Evolutionary conservation across 257 asterid genomes (phyloP).

Genomic region (Primulina huaijiensis): DNA sequence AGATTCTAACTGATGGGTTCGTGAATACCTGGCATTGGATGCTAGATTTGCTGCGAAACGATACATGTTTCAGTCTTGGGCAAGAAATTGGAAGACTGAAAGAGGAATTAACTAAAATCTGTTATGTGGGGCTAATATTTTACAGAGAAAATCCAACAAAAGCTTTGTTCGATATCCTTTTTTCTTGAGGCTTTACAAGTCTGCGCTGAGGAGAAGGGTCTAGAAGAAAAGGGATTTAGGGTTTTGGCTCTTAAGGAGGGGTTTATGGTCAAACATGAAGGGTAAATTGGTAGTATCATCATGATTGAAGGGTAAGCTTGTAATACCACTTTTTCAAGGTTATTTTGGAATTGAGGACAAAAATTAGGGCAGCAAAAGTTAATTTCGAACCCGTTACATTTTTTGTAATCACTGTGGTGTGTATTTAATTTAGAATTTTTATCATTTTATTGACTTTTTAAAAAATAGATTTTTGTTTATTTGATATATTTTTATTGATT

Average conservation of each 20-base stretch:
- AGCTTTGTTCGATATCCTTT: slow-evolving; percentile 2
- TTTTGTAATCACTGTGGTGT: too few species aligned
- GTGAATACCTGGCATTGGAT: slow-evolving; percentile 54
- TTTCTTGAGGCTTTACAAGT: neutral
- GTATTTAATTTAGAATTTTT: too few species aligned
- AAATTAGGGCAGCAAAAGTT: too few species aligned
- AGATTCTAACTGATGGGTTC: neutral
- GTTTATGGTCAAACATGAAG: neutral
- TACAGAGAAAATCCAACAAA: neutral
- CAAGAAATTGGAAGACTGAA: slow-evolving; percentile 8
- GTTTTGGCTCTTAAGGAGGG: slow-evolving; percentile 43
- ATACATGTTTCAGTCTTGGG: slow-evolving; percentile 41
- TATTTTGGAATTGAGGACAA: too few species aligned
- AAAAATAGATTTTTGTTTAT: too few species aligned
- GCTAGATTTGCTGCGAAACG: slow-evolving; percentile 86
- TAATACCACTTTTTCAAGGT: too few species aligned
- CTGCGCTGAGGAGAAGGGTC: slow-evolving; percentile 42
- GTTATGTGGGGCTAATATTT: neutral
- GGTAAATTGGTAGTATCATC: neutral
- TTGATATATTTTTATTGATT: too few species aligned
- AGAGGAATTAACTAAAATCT: neutral
- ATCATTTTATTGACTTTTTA: too few species aligned
- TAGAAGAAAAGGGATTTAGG: slow-evolving; percentile 52
- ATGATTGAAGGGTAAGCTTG: neutral
- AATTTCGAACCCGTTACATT: too few species aligned